These are phyloP conservation scores for Pyrrhoderma lamaoense DNA, from an alignment of 1,284 basidiomycete species.

Conservation along the genomic window DNA sequence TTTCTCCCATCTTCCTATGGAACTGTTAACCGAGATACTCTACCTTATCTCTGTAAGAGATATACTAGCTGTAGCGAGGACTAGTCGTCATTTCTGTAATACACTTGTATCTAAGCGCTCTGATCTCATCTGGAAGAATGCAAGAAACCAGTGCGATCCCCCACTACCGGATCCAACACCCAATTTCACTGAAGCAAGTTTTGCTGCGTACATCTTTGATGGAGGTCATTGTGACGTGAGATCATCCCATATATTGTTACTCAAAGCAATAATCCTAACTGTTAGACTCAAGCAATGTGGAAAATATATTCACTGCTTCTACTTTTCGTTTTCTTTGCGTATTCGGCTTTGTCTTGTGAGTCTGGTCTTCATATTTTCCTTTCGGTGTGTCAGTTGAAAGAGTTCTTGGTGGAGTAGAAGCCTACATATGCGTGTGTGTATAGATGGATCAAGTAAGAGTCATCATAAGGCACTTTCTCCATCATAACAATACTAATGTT, in stretches of 20 bases:
- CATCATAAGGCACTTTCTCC: too few species aligned
- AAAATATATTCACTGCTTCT: slow-evolving; percentile 29
- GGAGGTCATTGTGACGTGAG: slow-evolving; percentile 48
- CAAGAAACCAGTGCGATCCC: slow-evolving; percentile 31
- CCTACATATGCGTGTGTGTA: too few species aligned
- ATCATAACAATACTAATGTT: too few species aligned
- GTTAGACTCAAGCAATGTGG: slow-evolving; percentile 19
- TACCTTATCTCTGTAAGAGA: slow-evolving; percentile 34
- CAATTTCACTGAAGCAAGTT: slow-evolving; percentile 37
- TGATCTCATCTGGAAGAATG: slow-evolving; percentile 43
- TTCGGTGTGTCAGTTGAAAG: too few species aligned
- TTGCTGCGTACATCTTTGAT: slow-evolving; percentile 56
- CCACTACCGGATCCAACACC: slow-evolving; percentile 39
- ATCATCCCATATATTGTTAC: background rate
- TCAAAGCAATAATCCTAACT: too few species aligned
- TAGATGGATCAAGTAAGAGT: too few species aligned
- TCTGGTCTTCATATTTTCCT: too few species aligned
- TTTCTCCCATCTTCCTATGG: slow-evolving; percentile 31
- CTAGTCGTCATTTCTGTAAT: slow-evolving; percentile 39
- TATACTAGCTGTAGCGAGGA: slow-evolving; percentile 41
- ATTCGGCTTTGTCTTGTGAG: slow-evolving; percentile 41
- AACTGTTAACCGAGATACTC: slow-evolving; percentile 41
- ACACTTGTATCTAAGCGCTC: slow-evolving; percentile 36
- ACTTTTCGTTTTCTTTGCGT: slow-evolving; percentile 38
- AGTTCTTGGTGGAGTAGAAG: too few species aligned